phyloP scores from a whole-genome alignment of 192 early-diverging fungal genomes.

The Geranomyces michiganensis region DNA sequence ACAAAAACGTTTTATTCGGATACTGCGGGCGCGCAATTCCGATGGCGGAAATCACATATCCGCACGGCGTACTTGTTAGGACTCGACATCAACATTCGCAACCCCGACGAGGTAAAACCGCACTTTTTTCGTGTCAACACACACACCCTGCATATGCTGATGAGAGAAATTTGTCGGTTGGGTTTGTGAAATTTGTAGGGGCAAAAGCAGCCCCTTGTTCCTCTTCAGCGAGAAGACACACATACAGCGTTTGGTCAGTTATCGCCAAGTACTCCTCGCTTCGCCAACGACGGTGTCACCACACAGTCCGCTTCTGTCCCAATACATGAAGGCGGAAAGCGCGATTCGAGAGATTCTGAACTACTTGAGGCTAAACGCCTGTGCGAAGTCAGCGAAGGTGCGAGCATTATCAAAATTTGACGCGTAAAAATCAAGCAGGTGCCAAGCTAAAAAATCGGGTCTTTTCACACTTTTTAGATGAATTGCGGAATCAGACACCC shows the following conservation, averaged over 20 bases:
- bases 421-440: not conserved
- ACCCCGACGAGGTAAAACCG: conserved; percentile 31
- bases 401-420: not conserved
- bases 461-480: too few species aligned
- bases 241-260: not conserved
- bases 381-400: conserved; percentile 54
- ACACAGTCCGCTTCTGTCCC: not conserved
- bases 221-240: not conserved
- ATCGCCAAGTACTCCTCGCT: conserved; percentile 7
- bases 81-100: conserved; percentile 32
- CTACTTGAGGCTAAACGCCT: conserved; percentile 48
- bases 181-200: not conserved
- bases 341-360: conserved; percentile 46
- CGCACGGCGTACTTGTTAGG: conserved; percentile 40
- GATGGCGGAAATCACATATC: conserved; percentile 50
- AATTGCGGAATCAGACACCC: conserved; percentile 45
- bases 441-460: not conserved
- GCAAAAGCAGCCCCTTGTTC: conserved; percentile 3
- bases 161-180: too few species aligned
- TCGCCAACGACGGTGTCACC: not conserved
- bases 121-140: not conserved
- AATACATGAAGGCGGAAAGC: conserved; percentile 4
- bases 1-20: conserved; percentile 44
- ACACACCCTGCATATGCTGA: not conserved
- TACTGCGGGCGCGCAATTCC: conserved; percentile 35